Base-by-base conservation (phyloP, 2,329 filamentous ascomycete genomes). In the Microcera coccophila region DNA sequence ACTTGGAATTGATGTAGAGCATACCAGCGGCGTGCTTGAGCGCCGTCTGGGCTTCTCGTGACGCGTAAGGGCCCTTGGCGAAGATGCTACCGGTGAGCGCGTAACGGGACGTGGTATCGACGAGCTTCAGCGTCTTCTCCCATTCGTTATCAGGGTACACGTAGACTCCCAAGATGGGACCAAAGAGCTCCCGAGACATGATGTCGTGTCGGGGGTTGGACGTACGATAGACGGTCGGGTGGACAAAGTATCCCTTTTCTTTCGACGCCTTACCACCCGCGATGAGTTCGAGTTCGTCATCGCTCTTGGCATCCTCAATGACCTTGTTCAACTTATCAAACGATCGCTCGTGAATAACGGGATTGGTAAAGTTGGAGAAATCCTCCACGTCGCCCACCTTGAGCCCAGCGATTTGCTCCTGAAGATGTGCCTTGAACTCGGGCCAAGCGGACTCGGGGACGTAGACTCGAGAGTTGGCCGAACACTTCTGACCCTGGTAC, bases 1-100 rank as follows among this genome's bases (percentile, higher is more conserved):
- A 37, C 39, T 42, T 42, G 22, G 19, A 32, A 24, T 54, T 88
- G 61, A 88, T 74, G 66, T 88, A 88, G 57, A 88, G 87, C 67
- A 88, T 88, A 12, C 85, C 85, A 0, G 84, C 84, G 0, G 81
- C 69, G 56, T 87, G 78, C 39, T 81, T 72, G 33, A 89, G 67
- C 34, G 71, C 73, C 40, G 85, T 75, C 60, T 87, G 82, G 0
- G 84, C 85, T 37, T 71, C 71, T 15, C 79, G 72, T 32, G 87
- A 68, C 4, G 74, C 81, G 9, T 72, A 66, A 12, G 83, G 69
- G 58, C 87, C 82, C 42, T 74, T 67, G 1, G 84, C 82, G 60
- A 88, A 89, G 26, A 89, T 71, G 36, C 82, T 76, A 3, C 85
- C 85, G 0, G 85, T 88, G 18, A 89, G 71, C 11, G 54, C 55